Base-by-base conservation (phyloP, 805 yeast genomes). In the Candida insectalens region DNA sequence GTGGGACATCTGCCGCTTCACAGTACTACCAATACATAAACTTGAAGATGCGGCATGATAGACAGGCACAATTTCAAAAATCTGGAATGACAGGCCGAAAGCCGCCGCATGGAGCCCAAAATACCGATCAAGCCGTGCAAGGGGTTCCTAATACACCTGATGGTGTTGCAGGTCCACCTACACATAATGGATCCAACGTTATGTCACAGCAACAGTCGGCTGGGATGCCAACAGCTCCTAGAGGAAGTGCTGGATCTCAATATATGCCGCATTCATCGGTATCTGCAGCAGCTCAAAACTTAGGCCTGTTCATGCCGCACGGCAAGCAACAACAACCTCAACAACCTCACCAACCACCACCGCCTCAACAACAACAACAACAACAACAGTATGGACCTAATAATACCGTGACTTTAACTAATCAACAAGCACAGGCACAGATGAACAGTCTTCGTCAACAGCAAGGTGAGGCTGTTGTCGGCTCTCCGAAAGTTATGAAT, bases 1-100 rank as follows among this genome's bases (percentile, higher is more conserved):
- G 74, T 12, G 74, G 77, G 10, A 71, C 82, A 3, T 60, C 66
- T 2, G 60, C 71, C 37, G 89, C 92, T 3, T 69, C 72, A 30
- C 83, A 80, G 49, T 83, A 82, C 56, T 76, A 74, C 47, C 83
- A 79, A 42, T 64, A 74, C 41, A 76, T 78, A 42, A 50, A 67
- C 30, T 51, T 74, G 50, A 69, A 72, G 40, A 80, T 76, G 48
- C 65, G 73, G 36, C 80, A 75, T 49, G 77, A 71, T 36, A 74
- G 69, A 28, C 34, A 26, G 23, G 23, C 23, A 7, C 9, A 7
- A 21, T 21, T 21, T 21, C 23, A 21, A 10, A 21, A 21, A 21
- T 21, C 23, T 21, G 23, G 10, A 21, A 10, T 8, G 7, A 10
- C 23, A 8, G 10, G 23, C 7, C n/a, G n/a, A n/a, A n/a, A n/a